These are phyloP conservation scores for Xanthoparmelia taractica DNA, from an alignment of 495 filamentous ascomycete species.

Conservation along the genomic window DNA sequence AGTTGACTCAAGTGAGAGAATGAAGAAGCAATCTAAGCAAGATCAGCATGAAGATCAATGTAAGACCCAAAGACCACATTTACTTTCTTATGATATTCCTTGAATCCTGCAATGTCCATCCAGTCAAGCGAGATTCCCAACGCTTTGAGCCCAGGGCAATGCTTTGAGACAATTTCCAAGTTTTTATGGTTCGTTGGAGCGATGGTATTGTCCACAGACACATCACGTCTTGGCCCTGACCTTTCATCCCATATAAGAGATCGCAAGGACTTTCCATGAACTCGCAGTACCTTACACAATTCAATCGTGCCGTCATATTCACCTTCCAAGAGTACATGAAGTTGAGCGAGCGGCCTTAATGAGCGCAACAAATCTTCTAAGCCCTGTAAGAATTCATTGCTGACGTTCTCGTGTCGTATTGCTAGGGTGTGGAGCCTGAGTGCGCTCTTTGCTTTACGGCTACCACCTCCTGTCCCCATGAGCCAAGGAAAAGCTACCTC, in stretches of 20 bases:
- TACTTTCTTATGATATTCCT: neutral
- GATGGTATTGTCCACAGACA: neutral
- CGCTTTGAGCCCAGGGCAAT: neutral
- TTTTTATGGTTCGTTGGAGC: neutral
- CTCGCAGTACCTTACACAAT: neutral
- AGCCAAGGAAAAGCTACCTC: neutral
- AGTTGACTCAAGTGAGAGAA: neutral
- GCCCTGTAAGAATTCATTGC: too few species aligned
- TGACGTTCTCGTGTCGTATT: neutral
- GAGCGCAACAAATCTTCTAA: neutral
- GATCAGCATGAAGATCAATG: neutral
- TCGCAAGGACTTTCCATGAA: neutral
- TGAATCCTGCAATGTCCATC: neutral
- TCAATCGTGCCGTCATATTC: neutral
- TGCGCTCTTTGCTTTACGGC: neutral
- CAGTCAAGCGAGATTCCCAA: neutral
- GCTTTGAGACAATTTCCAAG: neutral
- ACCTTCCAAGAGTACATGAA: neutral
- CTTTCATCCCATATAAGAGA: neutral
- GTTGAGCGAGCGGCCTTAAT: neutral
- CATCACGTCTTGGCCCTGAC: neutral
- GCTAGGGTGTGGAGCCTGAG: neutral
- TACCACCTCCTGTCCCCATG: neutral
- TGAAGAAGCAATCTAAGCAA: neutral
- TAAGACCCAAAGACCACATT: neutral